Evolutionary conservation across 306 rosid species (phyloP).

Genomic region (Ormosia emarginata): DNA sequence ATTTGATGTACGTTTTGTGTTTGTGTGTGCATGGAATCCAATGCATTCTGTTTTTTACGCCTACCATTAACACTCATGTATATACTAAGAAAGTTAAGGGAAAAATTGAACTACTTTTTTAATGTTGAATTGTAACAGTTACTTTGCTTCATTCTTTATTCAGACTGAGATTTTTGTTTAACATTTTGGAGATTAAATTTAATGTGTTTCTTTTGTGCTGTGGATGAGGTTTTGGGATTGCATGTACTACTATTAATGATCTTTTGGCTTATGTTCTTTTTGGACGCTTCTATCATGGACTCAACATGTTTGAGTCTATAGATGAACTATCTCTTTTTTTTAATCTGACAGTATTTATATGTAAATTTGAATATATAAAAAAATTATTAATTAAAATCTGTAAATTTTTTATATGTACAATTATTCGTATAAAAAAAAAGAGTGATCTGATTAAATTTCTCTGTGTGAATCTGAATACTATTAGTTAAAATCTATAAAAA

Average conservation of each 20-base stretch:
- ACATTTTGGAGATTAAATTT: background rate
- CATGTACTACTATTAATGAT: background rate
- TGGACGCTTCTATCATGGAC: no score
- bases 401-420: no score
- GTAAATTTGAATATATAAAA: no score
- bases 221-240: background rate
- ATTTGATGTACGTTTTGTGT: background rate
- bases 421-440: no score
- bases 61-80: background rate
- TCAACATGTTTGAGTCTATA: no score
- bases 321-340: no score
- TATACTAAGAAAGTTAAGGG: background rate
- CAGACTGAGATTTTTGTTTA: background rate
- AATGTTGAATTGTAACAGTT: background rate
- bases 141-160: background rate
- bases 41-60: background rate
- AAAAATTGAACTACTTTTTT: background rate
- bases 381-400: no score
- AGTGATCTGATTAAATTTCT: no score
- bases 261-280: background rate
- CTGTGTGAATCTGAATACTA: no score
- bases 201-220: background rate
- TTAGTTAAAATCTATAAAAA: no score
- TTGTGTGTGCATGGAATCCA: background rate
- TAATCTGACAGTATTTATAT: no score